Conservation (phyloP, 306 rosid species). For the Alnus rubra region DNA sequence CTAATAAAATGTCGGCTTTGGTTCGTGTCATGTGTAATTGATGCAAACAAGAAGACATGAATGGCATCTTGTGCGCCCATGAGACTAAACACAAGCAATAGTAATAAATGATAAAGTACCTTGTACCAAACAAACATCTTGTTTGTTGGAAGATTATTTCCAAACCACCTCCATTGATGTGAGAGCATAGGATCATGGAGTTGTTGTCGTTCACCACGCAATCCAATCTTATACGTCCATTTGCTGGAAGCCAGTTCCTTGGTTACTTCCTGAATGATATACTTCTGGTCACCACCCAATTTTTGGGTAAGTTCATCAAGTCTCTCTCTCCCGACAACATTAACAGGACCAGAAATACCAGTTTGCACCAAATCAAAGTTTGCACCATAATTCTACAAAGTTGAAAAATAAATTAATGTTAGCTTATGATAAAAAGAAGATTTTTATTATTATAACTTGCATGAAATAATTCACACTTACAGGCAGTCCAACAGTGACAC, state of each 20-base stretch:
- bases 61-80: too few relatives aligned
- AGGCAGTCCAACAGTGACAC: conserved; percentile 41
- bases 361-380: conserved; percentile 5
- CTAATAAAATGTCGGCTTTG: too few relatives aligned
- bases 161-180: not conserved
- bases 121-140: conserved; percentile 34
- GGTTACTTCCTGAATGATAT: not conserved
- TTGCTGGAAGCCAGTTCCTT: conserved; percentile 10
- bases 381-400: conserved; percentile 33
- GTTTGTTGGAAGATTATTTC: conserved; percentile 15
- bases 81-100: too few relatives aligned
- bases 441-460: not conserved
- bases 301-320: not conserved
- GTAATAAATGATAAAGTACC: conserved; percentile 15
- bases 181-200: not conserved
- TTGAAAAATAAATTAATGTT: not conserved
- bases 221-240: conserved; percentile 37
- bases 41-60: too few relatives aligned
- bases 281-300: not conserved
- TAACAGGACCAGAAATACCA: conserved; percentile 38
- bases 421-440: not conserved
- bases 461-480: conserved; percentile 20
- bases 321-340: not conserved
- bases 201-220: conserved; percentile 25
- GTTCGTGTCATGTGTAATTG: too few relatives aligned